Percentiles rank a stretch among this genome's conserved stretches.
Evolutionary conservation across 129 eudicot species (phyloP).

Genomic region (Lonicera japonica): DNA sequence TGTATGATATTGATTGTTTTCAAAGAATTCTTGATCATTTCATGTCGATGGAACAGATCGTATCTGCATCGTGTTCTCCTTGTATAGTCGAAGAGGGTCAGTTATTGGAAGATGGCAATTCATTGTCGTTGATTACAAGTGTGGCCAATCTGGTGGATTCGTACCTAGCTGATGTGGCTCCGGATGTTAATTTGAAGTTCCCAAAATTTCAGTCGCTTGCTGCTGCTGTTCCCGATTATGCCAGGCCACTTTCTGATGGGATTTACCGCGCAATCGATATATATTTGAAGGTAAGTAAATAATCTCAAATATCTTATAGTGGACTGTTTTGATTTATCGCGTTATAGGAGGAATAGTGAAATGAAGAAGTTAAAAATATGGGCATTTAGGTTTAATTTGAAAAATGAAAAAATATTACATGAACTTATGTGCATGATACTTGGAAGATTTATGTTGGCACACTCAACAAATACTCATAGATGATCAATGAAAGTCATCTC

Average conservation of each 20-base stretch:
- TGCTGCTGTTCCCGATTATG: constrained; percentile 72
- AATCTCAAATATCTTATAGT: background rate
- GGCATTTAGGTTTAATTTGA: too few relatives aligned
- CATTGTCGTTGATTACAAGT: constrained; percentile 47
- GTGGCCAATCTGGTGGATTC: constrained; percentile 80
- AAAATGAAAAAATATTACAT: too few relatives aligned
- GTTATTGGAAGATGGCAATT: constrained; percentile 29
- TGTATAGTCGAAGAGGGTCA: constrained; percentile 52
- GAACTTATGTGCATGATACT: too few relatives aligned
- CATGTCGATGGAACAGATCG: constrained; percentile 36
- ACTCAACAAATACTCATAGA: too few relatives aligned
- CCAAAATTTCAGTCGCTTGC: constrained; percentile 67
- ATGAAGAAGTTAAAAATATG: background rate
- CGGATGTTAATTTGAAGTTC: constrained; percentile 70
- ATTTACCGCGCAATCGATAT: constrained; percentile 79
- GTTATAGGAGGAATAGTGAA: background rate
- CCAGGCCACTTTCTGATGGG: constrained; percentile 69
- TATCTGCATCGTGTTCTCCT: constrained; percentile 37
- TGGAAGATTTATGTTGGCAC: too few relatives aligned
- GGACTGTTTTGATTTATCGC: background rate
- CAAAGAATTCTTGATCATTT: constrained; percentile 83
- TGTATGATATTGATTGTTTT: constrained; percentile 74
- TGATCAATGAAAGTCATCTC: too few relatives aligned
- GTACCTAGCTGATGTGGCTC: constrained; percentile 76
- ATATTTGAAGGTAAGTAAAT: constrained; percentile 44